Percentiles rank a stretch among this genome's conserved stretches.
phyloP scores from a whole-genome alignment of 139 green algal genomes.

The Picochlorum sp. region DNA sequence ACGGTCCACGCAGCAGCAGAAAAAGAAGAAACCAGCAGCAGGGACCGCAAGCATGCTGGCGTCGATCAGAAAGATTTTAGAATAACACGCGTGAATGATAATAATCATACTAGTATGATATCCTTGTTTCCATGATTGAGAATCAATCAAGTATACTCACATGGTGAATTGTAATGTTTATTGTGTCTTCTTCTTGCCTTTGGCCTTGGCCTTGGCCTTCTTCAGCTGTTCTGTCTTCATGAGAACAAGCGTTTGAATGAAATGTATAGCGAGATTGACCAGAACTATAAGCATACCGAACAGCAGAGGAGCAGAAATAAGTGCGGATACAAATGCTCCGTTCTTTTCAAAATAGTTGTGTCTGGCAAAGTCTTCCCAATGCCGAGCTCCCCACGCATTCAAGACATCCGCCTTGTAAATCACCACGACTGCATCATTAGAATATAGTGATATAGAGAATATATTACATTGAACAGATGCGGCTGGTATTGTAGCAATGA shows the following conservation, averaged over 20 bases:
- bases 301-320: constrained; percentile 41
- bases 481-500: no score
- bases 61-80: no score
- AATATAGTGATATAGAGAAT: no score
- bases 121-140: no score
- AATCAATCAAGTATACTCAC: no score
- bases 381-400: constrained; percentile 21
- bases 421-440: constrained; percentile 18
- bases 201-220: not conserved
- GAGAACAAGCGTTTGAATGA: not conserved
- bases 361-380: constrained; percentile 37
- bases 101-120: no score
- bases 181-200: not conserved
- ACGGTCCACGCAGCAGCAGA: not conserved
- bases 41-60: no score
- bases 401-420: constrained; percentile 41
- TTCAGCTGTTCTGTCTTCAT: constrained; percentile 14
- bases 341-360: constrained; percentile 49
- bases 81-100: no score
- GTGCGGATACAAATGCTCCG: constrained; percentile 39
- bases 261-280: constrained; percentile 17
- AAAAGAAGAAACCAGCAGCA: not conserved
- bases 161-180: no score
- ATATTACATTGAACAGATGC: no score
- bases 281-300: constrained; percentile 44